A percentile compares a stretch with the other conserved stretches of the same genome.
Evolutionary conservation across 2,329 filamentous ascomycete species (phyloP).

Genomic region (Coleophoma eucalyptorum): DNA sequence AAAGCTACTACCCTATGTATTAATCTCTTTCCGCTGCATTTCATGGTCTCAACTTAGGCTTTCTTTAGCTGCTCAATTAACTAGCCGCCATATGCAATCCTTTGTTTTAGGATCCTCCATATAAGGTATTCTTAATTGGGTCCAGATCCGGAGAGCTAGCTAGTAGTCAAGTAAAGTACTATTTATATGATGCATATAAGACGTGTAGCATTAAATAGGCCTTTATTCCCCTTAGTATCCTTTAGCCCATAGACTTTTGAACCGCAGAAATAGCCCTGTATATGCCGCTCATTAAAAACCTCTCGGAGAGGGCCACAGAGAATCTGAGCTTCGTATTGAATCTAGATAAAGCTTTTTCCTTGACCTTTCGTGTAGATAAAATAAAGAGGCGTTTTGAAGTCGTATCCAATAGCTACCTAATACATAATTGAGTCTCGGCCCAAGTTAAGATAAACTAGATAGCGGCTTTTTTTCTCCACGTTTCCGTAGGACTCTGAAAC

Average conservation of each 20-base stretch:
- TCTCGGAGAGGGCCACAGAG: slow-evolving; percentile 1
- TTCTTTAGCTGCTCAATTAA: slow-evolving; percentile 6
- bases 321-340: slow-evolving; percentile 10
- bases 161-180: slow-evolving; percentile 3
- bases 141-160: slow-evolving; percentile 5
- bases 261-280: slow-evolving; percentile 5
- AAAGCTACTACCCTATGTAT: no score
- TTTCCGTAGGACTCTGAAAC: not conserved
- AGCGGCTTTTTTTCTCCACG: not conserved
- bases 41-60: slow-evolving; percentile 11
- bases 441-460: not conserved
- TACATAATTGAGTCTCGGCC: slow-evolving; percentile 3
- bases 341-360: slow-evolving; percentile 13
- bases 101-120: slow-evolving; percentile 10
- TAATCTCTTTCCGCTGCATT: slow-evolving; percentile 8
- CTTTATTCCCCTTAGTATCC: slow-evolving; percentile 8
- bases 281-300: no score
- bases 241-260: slow-evolving; percentile 7
- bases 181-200: slow-evolving; percentile 9
- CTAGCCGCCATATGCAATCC: slow-evolving; percentile 3
- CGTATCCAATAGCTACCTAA: slow-evolving; percentile 10
- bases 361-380: slow-evolving; percentile 9
- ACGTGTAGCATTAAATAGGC: slow-evolving; percentile 7
- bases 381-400: slow-evolving; percentile 8
- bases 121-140: slow-evolving; percentile 11